Conservation (phyloP, 768 basidiomycete genomes). For the Tylopilus balloui region DNA sequence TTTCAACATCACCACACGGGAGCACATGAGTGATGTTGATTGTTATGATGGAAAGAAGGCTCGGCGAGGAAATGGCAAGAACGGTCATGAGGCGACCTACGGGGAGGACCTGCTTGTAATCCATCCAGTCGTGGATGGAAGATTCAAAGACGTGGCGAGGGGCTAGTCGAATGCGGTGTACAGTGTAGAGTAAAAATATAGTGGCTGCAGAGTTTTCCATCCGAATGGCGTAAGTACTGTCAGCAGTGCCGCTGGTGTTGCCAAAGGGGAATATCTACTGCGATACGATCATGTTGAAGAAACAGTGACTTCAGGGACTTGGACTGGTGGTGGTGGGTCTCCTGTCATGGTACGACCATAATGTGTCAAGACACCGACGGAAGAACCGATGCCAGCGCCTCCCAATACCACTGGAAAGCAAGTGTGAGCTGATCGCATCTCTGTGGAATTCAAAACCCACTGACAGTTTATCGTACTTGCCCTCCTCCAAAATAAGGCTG, state of each 20-base stretch:
- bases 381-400: conserved; percentile 64
- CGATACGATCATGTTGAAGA: conserved; percentile 8
- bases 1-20: conserved; percentile 54
- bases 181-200: conserved; percentile 9
- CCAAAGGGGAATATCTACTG: neutral
- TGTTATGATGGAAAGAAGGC: conserved; percentile 57
- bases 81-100: conserved; percentile 14
- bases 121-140: conserved; percentile 61
- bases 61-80: conserved; percentile 33
- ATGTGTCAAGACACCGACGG: conserved; percentile 55
- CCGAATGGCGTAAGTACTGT: neutral
- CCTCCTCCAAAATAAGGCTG: conserved; percentile 71
- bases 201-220: neutral
- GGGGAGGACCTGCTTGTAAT: conserved; percentile 53
- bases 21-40: conserved; percentile 80
- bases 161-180: conserved; percentile 11
- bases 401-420: conserved; percentile 58
- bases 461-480: conserved; percentile 58
- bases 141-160: conserved; percentile 53
- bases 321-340: conserved; percentile 42
- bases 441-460: conserved; percentile 18
- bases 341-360: conserved; percentile 50
- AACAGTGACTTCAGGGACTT: conserved; percentile 32
- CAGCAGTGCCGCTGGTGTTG: neutral
- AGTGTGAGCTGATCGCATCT: neutral